Percentiles rank a stretch among this genome's conserved stretches.
phyloP scores from a whole-genome alignment of 257 asterid genomes.

The Gynochthodes officinalis region DNA sequence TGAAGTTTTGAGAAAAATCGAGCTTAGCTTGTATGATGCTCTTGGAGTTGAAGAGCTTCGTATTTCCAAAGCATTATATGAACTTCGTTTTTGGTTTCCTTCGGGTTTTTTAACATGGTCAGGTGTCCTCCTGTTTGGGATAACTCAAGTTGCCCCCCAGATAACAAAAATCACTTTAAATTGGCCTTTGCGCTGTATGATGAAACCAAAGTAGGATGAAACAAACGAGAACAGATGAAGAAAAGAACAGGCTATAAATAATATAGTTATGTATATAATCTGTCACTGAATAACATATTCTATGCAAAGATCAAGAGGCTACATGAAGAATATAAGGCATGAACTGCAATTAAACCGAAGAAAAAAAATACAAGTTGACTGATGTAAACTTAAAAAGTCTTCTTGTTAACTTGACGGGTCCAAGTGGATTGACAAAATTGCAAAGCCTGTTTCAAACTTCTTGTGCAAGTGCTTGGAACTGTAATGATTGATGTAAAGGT shows the following conservation, averaged over 20 bases:
- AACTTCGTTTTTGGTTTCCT: too few species aligned
- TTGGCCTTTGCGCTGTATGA: too few species aligned
- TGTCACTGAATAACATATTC: background rate
- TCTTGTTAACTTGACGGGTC: slow-evolving; percentile 10
- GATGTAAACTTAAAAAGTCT: slow-evolving; percentile 14
- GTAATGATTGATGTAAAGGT: slow-evolving; percentile 9
- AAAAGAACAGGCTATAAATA: background rate
- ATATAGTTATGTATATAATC: background rate
- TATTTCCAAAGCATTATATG: too few species aligned
- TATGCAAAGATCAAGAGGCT: slow-evolving; percentile 3
- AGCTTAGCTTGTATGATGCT: background rate
- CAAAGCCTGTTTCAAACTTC: background rate
- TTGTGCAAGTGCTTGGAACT: slow-evolving; percentile 3
- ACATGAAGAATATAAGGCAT: background rate
- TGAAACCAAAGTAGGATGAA: too few species aligned
- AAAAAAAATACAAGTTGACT: slow-evolving; percentile 13
- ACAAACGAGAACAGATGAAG: background rate
- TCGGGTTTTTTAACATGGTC: too few species aligned
- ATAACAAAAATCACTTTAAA: too few species aligned
- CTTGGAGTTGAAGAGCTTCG: background rate
- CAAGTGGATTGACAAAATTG: slow-evolving; percentile 11
- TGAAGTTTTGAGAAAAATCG: background rate
- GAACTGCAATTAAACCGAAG: slow-evolving; percentile 10
- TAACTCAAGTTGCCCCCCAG: too few species aligned
- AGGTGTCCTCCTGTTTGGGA: too few species aligned